These are phyloP conservation scores for Debaryomycetaceae sp. DNA, from an alignment of 1,139 yeast genomes.

Conservation along the genomic window DNA sequence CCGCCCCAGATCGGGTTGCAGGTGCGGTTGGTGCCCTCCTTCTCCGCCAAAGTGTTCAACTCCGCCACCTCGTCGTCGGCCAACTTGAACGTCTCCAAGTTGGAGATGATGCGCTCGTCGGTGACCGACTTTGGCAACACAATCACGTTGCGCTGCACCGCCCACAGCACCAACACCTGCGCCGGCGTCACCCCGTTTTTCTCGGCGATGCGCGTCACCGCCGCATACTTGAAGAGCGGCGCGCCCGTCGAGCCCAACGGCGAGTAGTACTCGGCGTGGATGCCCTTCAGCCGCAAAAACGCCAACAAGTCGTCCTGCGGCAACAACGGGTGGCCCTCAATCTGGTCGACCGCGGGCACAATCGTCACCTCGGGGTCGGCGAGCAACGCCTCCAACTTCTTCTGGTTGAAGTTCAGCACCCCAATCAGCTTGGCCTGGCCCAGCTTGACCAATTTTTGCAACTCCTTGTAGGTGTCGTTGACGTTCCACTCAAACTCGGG, in stretches of 20 bases:
- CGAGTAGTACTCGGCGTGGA: conserved; percentile 52
- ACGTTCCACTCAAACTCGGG: conserved; percentile 46
- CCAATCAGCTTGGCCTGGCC: conserved; percentile 61
- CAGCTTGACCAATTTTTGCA: conserved; percentile 57
- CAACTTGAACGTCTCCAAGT: conserved; percentile 28
- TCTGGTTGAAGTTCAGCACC: conserved; percentile 53
- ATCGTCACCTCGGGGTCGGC: conserved; percentile 36
- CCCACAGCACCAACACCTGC: conserved; percentile 50
- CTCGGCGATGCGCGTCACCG: conserved; percentile 37
- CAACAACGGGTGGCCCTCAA: conserved; percentile 57
- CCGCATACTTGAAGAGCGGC: conserved; percentile 43
- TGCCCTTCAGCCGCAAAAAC: conserved; percentile 40
- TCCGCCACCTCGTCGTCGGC: conserved; percentile 29
- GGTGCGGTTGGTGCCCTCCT: conserved; percentile 28
- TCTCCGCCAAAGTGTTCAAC: conserved; percentile 26
- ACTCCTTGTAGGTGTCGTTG: conserved; percentile 63
- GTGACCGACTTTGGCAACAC: conserved; percentile 54
- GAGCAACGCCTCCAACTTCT: conserved; percentile 42
- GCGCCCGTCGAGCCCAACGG: conserved; percentile 57
- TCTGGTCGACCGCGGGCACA: conserved; percentile 51
- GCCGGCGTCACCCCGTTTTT: conserved; percentile 42
- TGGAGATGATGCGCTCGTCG: conserved; percentile 29
- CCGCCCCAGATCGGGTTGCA: conserved; percentile 21
- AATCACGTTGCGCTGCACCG: conserved; percentile 46
- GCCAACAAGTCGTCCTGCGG: conserved; percentile 48